phyloP scores from a whole-genome alignment of 177 flowering plant genomes.

The Vitis hybrid region DNA sequence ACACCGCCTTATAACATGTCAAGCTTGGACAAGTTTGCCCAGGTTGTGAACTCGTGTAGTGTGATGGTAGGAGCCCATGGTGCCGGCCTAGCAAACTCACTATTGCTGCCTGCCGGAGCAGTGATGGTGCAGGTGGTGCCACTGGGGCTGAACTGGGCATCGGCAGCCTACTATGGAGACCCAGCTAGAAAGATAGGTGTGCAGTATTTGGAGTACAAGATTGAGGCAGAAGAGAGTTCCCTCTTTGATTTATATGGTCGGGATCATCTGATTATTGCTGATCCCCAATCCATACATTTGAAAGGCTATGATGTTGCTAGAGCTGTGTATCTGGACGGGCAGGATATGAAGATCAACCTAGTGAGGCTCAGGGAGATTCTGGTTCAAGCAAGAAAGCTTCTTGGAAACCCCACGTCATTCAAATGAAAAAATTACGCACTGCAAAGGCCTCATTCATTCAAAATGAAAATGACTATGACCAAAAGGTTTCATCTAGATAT shows the following conservation, averaged over 20 bases:
- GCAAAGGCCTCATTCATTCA: not conserved
- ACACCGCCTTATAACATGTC: conserved; percentile 17
- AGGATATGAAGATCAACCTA: conserved; percentile 38
- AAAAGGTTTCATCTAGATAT: too few species aligned
- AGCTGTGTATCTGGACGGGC: conserved; percentile 43
- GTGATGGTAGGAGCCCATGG: conserved; percentile 56
- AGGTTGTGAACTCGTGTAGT: conserved; percentile 27
- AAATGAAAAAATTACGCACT: not conserved
- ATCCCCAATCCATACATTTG: conserved; percentile 22
- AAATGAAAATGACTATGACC: too few species aligned
- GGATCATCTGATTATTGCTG: conserved; percentile 28
- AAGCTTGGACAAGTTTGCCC: conserved; percentile 23
- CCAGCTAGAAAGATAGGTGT: conserved; percentile 30
- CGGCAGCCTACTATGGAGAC: conserved; percentile 26
- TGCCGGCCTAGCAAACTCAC: conserved; percentile 41
- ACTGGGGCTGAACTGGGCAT: conserved; percentile 38
- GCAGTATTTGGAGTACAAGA: conserved; percentile 42
- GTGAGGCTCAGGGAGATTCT: conserved; percentile 32
- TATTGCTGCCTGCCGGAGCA: conserved; percentile 43
- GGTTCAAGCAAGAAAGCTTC: conserved; percentile 16
- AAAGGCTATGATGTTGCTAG: conserved; percentile 31
- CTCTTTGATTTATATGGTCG: conserved; percentile 23
- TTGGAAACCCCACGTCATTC: not conserved
- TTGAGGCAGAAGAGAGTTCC: conserved; percentile 38
- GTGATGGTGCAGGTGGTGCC: conserved; percentile 51